A percentile compares a stretch with the other conserved stretches of the same genome.
phyloP scores from a whole-genome alignment of 441 rosid species.

The Iberis amara region DNA sequence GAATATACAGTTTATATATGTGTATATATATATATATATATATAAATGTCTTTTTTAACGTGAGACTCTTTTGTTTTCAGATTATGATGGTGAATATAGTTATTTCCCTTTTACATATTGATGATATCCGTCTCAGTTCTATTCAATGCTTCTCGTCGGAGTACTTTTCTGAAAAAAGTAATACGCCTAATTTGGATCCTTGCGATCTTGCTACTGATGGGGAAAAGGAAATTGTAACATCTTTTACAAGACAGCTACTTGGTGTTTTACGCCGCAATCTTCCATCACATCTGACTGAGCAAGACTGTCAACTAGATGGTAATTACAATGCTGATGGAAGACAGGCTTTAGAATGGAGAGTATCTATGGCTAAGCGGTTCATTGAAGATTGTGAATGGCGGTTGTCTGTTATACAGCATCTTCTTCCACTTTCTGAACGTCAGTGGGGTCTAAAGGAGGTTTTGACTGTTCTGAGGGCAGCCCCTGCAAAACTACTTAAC shows the following conservation, averaged over 20 bases:
- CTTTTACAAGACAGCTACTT: conserved; percentile 74
- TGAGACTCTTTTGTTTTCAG: conserved; percentile 53
- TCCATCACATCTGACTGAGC: conserved; percentile 50
- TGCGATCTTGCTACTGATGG: conserved; percentile 48
- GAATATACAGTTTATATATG: conserved; percentile 22
- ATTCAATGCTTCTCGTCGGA: conserved; percentile 48
- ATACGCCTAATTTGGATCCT: conserved; percentile 41
- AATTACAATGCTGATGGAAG: conserved; percentile 48
- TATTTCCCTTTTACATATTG: conserved; percentile 87
- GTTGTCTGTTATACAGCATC: conserved; percentile 82
- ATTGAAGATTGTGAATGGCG: conserved; percentile 99
- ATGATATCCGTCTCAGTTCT: conserved; percentile 66
- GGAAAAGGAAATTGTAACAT: conserved; percentile 68
- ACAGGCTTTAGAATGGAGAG: conserved; percentile 94
- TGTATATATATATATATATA: too few relatives aligned
- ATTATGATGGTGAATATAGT: conserved; percentile 86
- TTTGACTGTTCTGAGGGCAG: conserved; percentile 80
- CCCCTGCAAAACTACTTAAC: conserved; percentile 90
- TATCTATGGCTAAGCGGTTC: conserved; percentile 60
- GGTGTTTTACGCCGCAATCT: conserved; percentile 62
- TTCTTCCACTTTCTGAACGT: conserved; percentile 81
- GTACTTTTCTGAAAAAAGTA: conserved; percentile 43
- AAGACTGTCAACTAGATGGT: conserved; percentile 52
- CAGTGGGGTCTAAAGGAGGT: conserved; percentile 97
- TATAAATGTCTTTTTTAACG: conserved; percentile 20